Evolutionary conservation across 1,139 yeast genomes (phyloP), one percentile per base, ranked within the genome.

Genomic region (Taiozyma sp.): DNA sequence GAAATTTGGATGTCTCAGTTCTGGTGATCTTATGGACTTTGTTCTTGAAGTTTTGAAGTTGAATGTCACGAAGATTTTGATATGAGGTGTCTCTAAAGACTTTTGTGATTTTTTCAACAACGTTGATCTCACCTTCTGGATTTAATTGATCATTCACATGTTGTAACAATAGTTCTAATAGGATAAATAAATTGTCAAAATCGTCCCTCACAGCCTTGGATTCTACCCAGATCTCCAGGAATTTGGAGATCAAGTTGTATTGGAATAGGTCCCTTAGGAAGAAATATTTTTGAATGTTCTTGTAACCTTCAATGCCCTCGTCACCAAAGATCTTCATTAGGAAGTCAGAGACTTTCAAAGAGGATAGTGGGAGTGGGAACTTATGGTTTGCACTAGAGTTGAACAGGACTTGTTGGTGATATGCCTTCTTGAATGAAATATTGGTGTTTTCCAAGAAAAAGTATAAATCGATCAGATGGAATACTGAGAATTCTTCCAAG

Each of bases 211-310:
- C 76, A 5, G 92, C 87, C 45, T 75, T 73, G 1, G 95, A 81
- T 49, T 78, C 81, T 57, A 78, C 81, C 96, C 96, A 88, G 48
- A 86, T 70, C 45, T 79, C 74, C 59, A 87, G 71, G 58, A 84
- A 76, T 57, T 79, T 79, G 49, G 75, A 70, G 74, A 84, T 76
- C 40, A 84, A 76, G 45, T 74, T 71, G 62, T 78, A 80, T 55
- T 81, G 83, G 67, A 84, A 68, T 40, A 78, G 63, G 51, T 76
- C 82, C 79, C 87, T 80, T 48, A 78, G 73, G 57, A 81, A 76
- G 48, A 81, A 71, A 23, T 77, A 70, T 22, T 72, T 70, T 49
- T 72, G 70, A 49, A 83, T 70, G 46, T 64, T 64, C 5, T 80
- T 75, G 59, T 42, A 45, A 34, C 34, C 42, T 14, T 44, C 36